phyloP scores from a whole-genome alignment of 2,329 filamentous ascomycete species.

The Dryadomyces quercivorus region DNA sequence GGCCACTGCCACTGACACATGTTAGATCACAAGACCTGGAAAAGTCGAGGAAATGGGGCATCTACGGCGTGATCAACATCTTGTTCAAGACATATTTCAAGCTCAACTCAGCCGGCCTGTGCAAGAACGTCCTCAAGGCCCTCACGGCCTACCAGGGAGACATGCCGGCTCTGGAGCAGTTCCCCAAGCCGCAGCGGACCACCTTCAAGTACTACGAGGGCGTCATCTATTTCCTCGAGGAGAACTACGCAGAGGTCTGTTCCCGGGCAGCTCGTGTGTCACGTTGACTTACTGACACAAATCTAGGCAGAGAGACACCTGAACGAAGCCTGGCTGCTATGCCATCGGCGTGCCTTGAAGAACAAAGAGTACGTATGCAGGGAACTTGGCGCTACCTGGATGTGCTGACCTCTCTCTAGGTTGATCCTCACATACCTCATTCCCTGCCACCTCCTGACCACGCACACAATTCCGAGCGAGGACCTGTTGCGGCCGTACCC shows the following conservation, averaged over 20 bases:
- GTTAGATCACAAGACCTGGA: constrained; percentile 50
- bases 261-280: not conserved
- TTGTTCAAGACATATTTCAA: constrained; percentile 99
- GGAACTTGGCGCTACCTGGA: no score
- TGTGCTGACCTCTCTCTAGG: constrained; percentile 27
- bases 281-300: not conserved
- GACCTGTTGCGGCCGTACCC: constrained; percentile 64
- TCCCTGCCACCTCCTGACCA: constrained; percentile 81
- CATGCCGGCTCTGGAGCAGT: constrained; percentile 66
- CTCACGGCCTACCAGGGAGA: constrained; percentile 66
- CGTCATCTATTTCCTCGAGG: constrained; percentile 85
- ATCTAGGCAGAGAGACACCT: constrained; percentile 65
- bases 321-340: constrained; percentile 69
- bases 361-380: constrained; percentile 64
- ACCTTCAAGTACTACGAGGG: constrained; percentile 96
- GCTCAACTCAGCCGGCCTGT: constrained; percentile 79
- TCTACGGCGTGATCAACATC: constrained; percentile 89
- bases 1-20: constrained; percentile 9
- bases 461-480: constrained; percentile 67
- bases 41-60: constrained; percentile 93
- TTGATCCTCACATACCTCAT: constrained; percentile 91
- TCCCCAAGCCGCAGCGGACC: constrained; percentile 81
- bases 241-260: constrained; percentile 69
- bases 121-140: constrained; percentile 78
- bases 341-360: constrained; percentile 55